A percentile compares a stretch with the other conserved stretches of the same genome.
Conservation (phyloP, 345 rosid genomes). For the Salix purpurea region DNA sequence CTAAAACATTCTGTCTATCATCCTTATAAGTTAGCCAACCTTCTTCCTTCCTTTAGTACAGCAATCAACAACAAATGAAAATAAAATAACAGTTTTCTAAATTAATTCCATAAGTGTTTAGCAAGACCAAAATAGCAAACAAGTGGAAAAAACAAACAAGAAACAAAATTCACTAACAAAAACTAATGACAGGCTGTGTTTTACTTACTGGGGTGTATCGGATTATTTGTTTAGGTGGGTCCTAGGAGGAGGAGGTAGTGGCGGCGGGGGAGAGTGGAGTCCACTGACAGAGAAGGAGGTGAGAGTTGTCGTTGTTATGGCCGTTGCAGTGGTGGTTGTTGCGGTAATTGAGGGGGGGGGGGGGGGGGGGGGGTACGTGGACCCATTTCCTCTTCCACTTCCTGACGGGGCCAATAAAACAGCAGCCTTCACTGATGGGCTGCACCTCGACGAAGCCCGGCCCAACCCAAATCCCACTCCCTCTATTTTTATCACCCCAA, state of each 20-base stretch:
- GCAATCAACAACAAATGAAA: slow-evolving; percentile 47
- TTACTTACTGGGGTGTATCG: slow-evolving; percentile 82
- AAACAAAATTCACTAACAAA: not conserved
- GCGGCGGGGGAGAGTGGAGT: slow-evolving; percentile 62
- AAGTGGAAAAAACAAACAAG: not conserved
- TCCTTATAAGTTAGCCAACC: slow-evolving; percentile 28
- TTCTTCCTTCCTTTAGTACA: slow-evolving; percentile 59
- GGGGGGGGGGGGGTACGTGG: slow-evolving; percentile 47
- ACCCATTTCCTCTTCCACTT: slow-evolving; percentile 99
- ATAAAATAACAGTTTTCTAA: not conserved
- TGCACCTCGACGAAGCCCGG: slow-evolving; percentile 77
- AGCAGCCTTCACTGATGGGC: slow-evolving; percentile 45
- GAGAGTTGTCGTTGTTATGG: slow-evolving; percentile 31
- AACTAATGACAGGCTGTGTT: not conserved
- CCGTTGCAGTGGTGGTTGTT: slow-evolving; percentile 45
- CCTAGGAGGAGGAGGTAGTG: slow-evolving; percentile 36
- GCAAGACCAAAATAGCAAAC: not conserved
- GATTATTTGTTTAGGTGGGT: slow-evolving; percentile 67
- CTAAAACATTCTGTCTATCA: slow-evolving; percentile 30
- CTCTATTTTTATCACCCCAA: slow-evolving; percentile 37
- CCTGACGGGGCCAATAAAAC: slow-evolving; percentile 87
- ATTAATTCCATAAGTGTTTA: not conserved
- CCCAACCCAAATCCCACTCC: slow-evolving; percentile 81
- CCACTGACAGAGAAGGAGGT: slow-evolving; percentile 87
- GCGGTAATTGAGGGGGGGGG: slow-evolving; percentile 33